phyloP scores from a whole-genome alignment of 176 grass and related monocot species.

The Carex kokanica region DNA sequence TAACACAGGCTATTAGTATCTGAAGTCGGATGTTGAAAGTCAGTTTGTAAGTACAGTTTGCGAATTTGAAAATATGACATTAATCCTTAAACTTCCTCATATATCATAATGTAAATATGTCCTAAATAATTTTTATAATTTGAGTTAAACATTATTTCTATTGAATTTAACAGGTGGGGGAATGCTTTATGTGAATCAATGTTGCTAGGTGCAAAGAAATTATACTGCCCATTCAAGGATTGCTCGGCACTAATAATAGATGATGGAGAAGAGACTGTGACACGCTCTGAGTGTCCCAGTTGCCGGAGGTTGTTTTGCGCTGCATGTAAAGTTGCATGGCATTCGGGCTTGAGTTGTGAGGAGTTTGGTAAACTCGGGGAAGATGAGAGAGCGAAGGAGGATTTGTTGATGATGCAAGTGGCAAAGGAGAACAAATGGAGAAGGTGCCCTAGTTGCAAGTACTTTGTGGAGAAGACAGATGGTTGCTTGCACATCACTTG shows the following conservation, averaged over 20 bases:
- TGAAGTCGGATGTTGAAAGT: not conserved
- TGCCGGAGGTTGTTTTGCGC: constrained; percentile 59
- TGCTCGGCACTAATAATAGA: constrained; percentile 52
- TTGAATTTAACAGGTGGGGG: constrained; percentile 43
- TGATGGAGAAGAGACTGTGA: constrained; percentile 21
- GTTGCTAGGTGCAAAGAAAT: constrained; percentile 19
- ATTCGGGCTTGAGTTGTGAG: constrained; percentile 42
- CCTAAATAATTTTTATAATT: constrained; percentile 32
- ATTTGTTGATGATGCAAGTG: constrained; percentile 42
- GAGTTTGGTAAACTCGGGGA: constrained; percentile 23
- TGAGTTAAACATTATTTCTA: constrained; percentile 9
- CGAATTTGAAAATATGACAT: constrained; percentile 2
- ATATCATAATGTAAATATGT: not conserved
- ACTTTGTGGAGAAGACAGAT: constrained; percentile 44
- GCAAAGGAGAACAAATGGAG: constrained; percentile 41
- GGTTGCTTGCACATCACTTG: constrained; percentile 56
- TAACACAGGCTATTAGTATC: not conserved
- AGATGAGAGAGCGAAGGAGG: constrained; percentile 35
- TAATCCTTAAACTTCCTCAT: not conserved
- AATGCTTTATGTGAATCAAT: constrained; percentile 43
- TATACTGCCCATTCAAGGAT: constrained; percentile 63
- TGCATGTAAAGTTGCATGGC: constrained; percentile 50
- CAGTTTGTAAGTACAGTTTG: not conserved
- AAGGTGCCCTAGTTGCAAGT: constrained; percentile 50
- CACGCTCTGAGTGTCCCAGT: constrained; percentile 45